These are phyloP conservation scores for Ascocoryne sarcoides DNA, from an alignment of 2,329 filamentous ascomycete species.

Conservation along the genomic window DNA sequence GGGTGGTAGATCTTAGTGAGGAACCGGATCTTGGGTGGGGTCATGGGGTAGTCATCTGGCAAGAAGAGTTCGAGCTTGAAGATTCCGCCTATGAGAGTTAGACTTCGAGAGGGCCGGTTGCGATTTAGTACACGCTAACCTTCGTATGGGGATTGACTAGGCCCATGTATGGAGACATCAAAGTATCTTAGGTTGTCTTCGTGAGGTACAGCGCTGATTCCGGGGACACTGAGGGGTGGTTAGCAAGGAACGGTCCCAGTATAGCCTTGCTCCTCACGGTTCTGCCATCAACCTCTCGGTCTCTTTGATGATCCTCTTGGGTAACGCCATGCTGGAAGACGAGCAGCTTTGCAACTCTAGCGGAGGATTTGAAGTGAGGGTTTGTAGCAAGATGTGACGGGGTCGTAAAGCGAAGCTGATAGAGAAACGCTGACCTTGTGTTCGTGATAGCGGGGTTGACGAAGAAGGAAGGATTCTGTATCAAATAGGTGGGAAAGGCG, in stretches of 20 bases:
- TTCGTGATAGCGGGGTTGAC: no score
- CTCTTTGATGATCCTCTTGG: slow-evolving; percentile 97
- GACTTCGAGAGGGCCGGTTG: background rate
- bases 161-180: slow-evolving; percentile 92
- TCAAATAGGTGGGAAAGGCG: no score
- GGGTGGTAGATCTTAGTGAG: slow-evolving; percentile 99
- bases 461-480: no score
- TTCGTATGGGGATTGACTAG: slow-evolving; percentile 88
- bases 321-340: slow-evolving; percentile 51
- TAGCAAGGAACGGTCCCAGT: background rate
- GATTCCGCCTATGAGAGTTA: slow-evolving; percentile 46
- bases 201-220: slow-evolving; percentile 91
- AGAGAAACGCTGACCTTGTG: no score
- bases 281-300: slow-evolving; percentile 95
- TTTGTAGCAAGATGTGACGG: no score
- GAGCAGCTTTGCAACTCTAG: no score
- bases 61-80: slow-evolving; percentile 98
- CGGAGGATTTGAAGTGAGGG: no score
- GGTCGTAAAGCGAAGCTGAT: no score
- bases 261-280: slow-evolving; percentile 53
- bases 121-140: slow-evolving; percentile 41
- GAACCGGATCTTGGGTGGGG: slow-evolving; percentile 95
- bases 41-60: slow-evolving; percentile 99
- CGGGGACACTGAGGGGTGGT: slow-evolving; percentile 61
- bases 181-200: slow-evolving; percentile 98